Evolutionary conservation across 768 basidiomycete genomes (phyloP), one percentile per base, ranked within the genome.

Genomic region (Boletus rubropictus): DNA sequence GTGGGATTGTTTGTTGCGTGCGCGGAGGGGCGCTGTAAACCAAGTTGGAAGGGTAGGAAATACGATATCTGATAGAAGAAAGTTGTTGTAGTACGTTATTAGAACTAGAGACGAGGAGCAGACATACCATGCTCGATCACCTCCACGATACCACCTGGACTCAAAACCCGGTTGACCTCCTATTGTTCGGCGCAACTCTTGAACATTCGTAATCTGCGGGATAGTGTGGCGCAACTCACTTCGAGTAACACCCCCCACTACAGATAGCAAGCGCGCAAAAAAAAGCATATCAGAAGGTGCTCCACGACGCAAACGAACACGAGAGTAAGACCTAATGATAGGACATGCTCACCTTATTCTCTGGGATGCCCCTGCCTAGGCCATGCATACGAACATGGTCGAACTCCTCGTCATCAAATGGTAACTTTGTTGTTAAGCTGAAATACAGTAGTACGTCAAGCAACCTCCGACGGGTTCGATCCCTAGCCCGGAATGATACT

Each of bases 381-480:
- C 71, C 69, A 49, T 78, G 73, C 42, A 89, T 77, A 55, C 84
- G 88, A n/a, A 89, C 79, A 61, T 85, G 79, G 62, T 89, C 87
- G 51, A 89, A 89, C 55, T 84, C 80, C 50, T 89, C 85, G 45
- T 89, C 87, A 14, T 88, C 85, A 58, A 88, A 89, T 0, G 87
- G 87, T 17, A 89, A 71, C 55, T 75, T 84, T 10, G 79, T 86
- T 39, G 86, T 85, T 55, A 89, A 65, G 62, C 86, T 89, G 52
- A 29, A 15, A 44, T 21, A 15, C 36, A 4, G 35, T 20, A 4
- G 15, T 10, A 18, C 29, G 36, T 57, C 46, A 50, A 33, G 31
- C 20, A 22, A 39, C 17, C 22, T 43, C 31, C 7, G 35, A 46
- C 35, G 11, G 9, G 38, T 17, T 25, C n/a, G 28, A 21, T 22